Conservation (phyloP, 768 basidiomycete genomes). For the Auricularia cornea region DNA sequence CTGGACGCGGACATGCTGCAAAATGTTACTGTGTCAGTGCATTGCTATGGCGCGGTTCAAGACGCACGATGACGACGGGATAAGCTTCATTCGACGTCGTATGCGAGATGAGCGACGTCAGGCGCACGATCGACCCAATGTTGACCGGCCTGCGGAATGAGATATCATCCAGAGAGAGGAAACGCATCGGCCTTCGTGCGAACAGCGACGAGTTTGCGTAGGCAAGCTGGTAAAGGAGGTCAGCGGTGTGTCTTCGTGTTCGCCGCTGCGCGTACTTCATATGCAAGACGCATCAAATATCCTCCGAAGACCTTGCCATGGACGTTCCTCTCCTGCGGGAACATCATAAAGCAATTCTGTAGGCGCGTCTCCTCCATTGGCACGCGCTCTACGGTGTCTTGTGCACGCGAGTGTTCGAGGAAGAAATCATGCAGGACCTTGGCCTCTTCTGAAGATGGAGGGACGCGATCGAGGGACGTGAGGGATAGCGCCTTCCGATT, state of each 20-base stretch:
- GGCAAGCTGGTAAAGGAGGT: conserved; percentile 44
- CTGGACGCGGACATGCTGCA: conserved; percentile 61
- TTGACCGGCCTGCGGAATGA: conserved; percentile 74
- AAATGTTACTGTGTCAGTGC: background rate
- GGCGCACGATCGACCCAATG: conserved; percentile 71
- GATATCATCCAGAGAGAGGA: conserved; percentile 73
- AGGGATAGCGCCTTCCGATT: conserved; percentile 45
- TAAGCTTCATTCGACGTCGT: conserved; percentile 40
- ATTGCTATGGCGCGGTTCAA: background rate
- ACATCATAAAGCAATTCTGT: conserved; percentile 69
- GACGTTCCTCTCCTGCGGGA: conserved; percentile 77
- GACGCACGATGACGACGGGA: conserved; percentile 52
- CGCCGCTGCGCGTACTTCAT: conserved; percentile 42
- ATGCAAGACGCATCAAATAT: conserved; percentile 58
- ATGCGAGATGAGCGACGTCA: conserved; percentile 63
- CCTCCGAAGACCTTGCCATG: conserved; percentile 78
- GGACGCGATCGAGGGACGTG: conserved; percentile 60
- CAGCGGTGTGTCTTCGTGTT: background rate
- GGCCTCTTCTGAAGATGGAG: conserved; percentile 65
- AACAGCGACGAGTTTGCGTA: conserved; percentile 65
- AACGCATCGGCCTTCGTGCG: conserved; percentile 52
- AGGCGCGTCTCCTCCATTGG: conserved; percentile 69
- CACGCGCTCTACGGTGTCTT: conserved; percentile 33
- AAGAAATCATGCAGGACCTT: conserved; percentile 60
- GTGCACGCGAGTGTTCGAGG: conserved; percentile 26